Evolutionary conservation across 306 rosid species (phyloP), one percentile per base, ranked within the genome.

Genomic region (Alnus rubra): DNA sequence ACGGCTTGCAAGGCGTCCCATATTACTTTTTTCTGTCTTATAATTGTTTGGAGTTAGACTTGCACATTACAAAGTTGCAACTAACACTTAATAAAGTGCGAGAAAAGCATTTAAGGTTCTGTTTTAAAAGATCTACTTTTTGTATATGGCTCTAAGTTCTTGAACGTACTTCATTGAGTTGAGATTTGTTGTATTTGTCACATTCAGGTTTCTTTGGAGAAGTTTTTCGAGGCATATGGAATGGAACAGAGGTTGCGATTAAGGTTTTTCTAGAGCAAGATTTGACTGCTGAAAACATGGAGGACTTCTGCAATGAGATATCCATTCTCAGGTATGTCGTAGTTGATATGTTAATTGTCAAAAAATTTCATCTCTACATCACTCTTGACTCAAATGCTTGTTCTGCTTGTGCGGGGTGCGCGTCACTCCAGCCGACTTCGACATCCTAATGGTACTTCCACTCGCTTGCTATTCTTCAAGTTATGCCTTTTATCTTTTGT

Each of bases 221-320:
- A 84, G 99, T 96, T 76, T 96, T 96, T 81, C 97, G 94, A 55
- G 97, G 99, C 59, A 76, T 87, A 72, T 96, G 99, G 99, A 93
- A 96, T 77, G 99, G 99, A 78, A 96, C 98, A 50, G 98, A 93
- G 71, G 99, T 96, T 64, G 99, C 99, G 64, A 86, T 96, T 79
- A 96, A 96, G 89, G 96, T 96, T 84, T 93, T 96, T 80, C 89
- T 96, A 23, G 99, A 93, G 88, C 98, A 96, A 86, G 98, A 93
- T 89, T 86, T 93, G 74, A 96, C 98, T 72, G 86, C 92, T 69
- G 98, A 96, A 86, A 96, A 96, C 87, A 88, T 93, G 97, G 98
- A 93, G 88, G 99, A 96, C 78, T 96, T 96, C 81, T 93, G 99
- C 82, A 96, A 96, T 78, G 99, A 96, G 85, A 96, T 96, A 87